Evolutionary conservation across 2,329 filamentous ascomycete species (phyloP), one percentile per base, ranked within the genome.

Genomic region (Claviceps arundinis): DNA sequence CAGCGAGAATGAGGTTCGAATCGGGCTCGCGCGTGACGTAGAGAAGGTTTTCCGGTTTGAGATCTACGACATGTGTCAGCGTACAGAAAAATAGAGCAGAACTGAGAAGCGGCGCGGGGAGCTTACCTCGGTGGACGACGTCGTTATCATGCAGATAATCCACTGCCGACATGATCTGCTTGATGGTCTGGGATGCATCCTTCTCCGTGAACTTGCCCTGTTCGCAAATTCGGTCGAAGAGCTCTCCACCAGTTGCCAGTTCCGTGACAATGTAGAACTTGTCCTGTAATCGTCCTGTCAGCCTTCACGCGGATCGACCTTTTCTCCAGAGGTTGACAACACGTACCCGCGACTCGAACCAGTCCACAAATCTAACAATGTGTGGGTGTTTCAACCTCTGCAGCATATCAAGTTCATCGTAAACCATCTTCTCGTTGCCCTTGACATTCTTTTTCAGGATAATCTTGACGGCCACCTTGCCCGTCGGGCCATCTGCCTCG

Each of bases 221-320:
- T 65, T 97, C 90, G 72, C 93, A 98, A 62, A 98, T 98, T 52
- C 94, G 85, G 65, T 98, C 93, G 69, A 98, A 98, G 57, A 98
- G 73, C 72, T 98, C 93, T 67, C 93, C 93, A 59, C 93, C 93
- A 0, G 88, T 95, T 43, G 93, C 93, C 52, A 98, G 77, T 70
- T 98, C 86, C 37, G 93, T 98, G 61, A 98, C 90, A 60, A 98
- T 97, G 69, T 98, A 98, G 74, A 95, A 98, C 75, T 98, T 98
- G 75, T 98, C 93, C 89, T 95, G 47, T 26, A 11, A 26, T 19
- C 38, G 7, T 37, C 9, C 14, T 13, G 26, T 54, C 43, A 56
- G 52, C 3, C 34, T 13, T 9, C 16, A 19, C 22, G 11, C 19
- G 30, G 26, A 16, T 37, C 2, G n/a, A 14, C 3, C 30, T 16